Evolutionary conservation across 352 stramenopile species (phyloP), one percentile per base, ranked within the genome.

Genomic region (Blastocystis sp.): DNA sequence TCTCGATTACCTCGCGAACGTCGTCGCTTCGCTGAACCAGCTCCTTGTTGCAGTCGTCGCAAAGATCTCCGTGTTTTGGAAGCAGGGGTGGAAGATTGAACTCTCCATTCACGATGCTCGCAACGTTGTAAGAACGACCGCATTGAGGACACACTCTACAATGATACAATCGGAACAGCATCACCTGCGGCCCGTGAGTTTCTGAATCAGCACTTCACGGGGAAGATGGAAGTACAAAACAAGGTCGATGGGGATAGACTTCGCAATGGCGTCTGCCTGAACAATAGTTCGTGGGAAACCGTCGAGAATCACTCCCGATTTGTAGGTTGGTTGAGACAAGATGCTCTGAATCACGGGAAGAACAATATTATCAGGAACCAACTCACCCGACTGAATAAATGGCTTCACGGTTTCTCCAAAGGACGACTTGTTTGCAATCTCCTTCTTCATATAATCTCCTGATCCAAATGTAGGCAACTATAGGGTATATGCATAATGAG

Each of bases 361-460:
- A 24, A 85, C 75, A n/a, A 85, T 85, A 21, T 85, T 42, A 32
- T 85, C 75, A 44, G 75, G 75, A 53, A 85, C 75, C 8, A 85
- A 51, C 14, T 61, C n/a, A 24, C 75, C 75, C 0, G 21, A 29
- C 1, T 85, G 24, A 24, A 85, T 56, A 32, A 38, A 85, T 4
- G 57, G 32, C 59, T 85, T 59, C 24, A 85, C 14, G 2, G 36
- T 32, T 75, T 36, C 38, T 69, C 75, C 75, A 75, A 85, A 85
- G 14, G 29, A 2, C 0, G 75, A 72, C n/a, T 44, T 46, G 27
- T 46, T 34, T 36, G 57, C 21, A 4, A 85, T 85, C 59, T 85
- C 57, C 49, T 72, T 56, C 32, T 85, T 85, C 57, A 85, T 85
- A 40, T 85, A 85, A 63, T 85, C 75, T n/a, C 75, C 75, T 4